These are phyloP conservation scores for Neofusicoccum sp. DNA, from an alignment of 2,329 filamentous ascomycete species.

Conservation along the genomic window DNA sequence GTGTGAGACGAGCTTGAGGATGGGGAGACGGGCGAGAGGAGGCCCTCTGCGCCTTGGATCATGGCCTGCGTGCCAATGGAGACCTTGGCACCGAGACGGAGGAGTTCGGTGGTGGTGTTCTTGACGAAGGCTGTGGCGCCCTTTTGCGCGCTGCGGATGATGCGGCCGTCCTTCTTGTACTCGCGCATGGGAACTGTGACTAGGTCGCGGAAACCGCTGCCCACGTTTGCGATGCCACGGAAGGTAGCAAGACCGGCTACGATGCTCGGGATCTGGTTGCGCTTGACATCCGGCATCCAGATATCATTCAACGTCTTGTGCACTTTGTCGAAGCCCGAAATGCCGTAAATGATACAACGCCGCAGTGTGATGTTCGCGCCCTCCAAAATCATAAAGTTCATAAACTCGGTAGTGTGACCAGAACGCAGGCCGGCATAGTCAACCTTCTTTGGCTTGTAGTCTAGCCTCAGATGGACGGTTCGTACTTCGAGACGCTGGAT, in stretches of 20 bases:
- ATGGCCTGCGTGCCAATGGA: slow-evolving; percentile 95
- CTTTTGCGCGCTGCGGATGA: slow-evolving; percentile 89
- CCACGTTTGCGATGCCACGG: slow-evolving; percentile 88
- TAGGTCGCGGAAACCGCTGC: slow-evolving; percentile 81
- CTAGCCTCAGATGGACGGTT: slow-evolving; percentile 79
- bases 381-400: slow-evolving; percentile 96
- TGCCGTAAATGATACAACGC: slow-evolving; percentile 89
- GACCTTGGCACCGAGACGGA: slow-evolving; percentile 90
- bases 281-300: slow-evolving; percentile 92
- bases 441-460: slow-evolving; percentile 98
- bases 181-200: slow-evolving; percentile 88
- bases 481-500: slow-evolving; percentile 88
- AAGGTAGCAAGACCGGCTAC: slow-evolving; percentile 87
- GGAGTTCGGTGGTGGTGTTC: slow-evolving; percentile 91
- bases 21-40: slow-evolving; percentile 55
- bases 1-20: slow-evolving; percentile 17
- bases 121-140: slow-evolving; percentile 87
- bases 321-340: slow-evolving; percentile 86
- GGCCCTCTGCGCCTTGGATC: slow-evolving; percentile 82
- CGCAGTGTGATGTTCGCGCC: slow-evolving; percentile 82
- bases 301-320: slow-evolving; percentile 91
- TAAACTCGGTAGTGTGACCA: slow-evolving; percentile 94
- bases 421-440: slow-evolving; percentile 92
- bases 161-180: slow-evolving; percentile 89
- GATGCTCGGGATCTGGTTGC: slow-evolving; percentile 85